phyloP scores from a whole-genome alignment of 805 yeast genomes.

The Spathaspora sp. region DNA sequence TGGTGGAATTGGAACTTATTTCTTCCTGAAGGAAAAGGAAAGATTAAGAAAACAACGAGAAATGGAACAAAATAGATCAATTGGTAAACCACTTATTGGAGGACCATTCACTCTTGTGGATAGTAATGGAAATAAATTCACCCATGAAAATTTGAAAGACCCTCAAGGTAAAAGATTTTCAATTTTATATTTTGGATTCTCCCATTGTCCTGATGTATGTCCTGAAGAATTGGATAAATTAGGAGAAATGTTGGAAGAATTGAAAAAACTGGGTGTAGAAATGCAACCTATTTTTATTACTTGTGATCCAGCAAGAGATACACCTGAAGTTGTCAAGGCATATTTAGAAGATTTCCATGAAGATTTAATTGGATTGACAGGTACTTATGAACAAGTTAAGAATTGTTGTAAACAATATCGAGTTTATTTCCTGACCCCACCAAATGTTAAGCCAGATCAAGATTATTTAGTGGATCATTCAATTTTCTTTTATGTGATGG shows the following conservation, averaged over 20 bases:
- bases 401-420: conserved; percentile 83
- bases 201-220: conserved; percentile 97
- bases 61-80: conserved; percentile 81
- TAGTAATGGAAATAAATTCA: conserved; percentile 66
- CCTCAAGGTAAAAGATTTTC: conserved; percentile 55
- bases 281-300: conserved; percentile 89
- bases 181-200: conserved; percentile 90
- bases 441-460: conserved; percentile 89
- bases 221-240: conserved; percentile 96
- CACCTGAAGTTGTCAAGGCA: conserved; percentile 78
- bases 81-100: conserved; percentile 91
- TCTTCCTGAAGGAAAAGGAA: conserved; percentile 73
- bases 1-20: conserved; percentile 70
- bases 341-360: conserved; percentile 90
- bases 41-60: conserved; percentile 69
- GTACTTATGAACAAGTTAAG: conserved; percentile 82
- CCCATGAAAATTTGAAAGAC: conserved; percentile 72
- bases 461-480: conserved; percentile 97
- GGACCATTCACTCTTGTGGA: conserved; percentile 81
- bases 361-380: conserved; percentile 85
- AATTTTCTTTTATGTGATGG: conserved; percentile 95
- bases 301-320: conserved; percentile 95
- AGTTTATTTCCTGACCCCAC: conserved; percentile 97
- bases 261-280: conserved; percentile 55
- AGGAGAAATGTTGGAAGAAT: conserved; percentile 62